Evolutionary conservation across 2,329 filamentous ascomycete genomes (phyloP).

Genomic region (Rhytidhysteron rufulum): DNA sequence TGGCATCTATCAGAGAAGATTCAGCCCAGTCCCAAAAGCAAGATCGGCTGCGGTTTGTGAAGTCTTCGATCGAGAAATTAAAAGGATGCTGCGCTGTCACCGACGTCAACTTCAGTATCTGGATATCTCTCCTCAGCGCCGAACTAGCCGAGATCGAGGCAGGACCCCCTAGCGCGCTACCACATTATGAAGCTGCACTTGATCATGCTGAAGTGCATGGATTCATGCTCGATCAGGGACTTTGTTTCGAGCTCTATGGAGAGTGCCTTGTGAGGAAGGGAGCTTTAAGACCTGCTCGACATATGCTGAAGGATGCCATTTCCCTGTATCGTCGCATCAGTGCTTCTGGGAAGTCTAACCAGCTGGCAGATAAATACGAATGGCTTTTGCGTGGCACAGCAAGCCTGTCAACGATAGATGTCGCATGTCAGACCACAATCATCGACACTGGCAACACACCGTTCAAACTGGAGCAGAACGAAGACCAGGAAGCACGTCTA

Average conservation of each 20-base stretch:
- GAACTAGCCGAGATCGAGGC: slow-evolving; percentile 62
- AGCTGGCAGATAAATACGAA: slow-evolving; percentile 65
- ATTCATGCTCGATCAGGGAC: slow-evolving; percentile 67
- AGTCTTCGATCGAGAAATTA: slow-evolving; percentile 56
- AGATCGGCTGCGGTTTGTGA: slow-evolving; percentile 52
- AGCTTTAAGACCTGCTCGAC: slow-evolving; percentile 64
- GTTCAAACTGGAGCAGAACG: slow-evolving; percentile 43
- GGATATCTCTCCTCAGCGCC: slow-evolving; percentile 65
- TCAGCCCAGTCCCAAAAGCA: slow-evolving; percentile 36
- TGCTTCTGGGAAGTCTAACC: slow-evolving; percentile 64
- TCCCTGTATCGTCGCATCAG: slow-evolving; percentile 66
- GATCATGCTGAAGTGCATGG: slow-evolving; percentile 67
- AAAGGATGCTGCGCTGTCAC: slow-evolving; percentile 62
- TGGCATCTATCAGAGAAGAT: slow-evolving; percentile 37
- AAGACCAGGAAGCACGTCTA: slow-evolving; percentile 35
- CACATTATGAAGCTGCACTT: slow-evolving; percentile 65
- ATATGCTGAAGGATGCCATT: slow-evolving; percentile 65
- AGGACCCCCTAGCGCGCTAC: slow-evolving; percentile 53
- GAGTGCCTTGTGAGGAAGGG: slow-evolving; percentile 64
- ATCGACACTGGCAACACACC: slow-evolving; percentile 43
- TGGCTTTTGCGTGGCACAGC: slow-evolving; percentile 63
- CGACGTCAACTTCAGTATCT: slow-evolving; percentile 67
- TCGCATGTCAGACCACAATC: slow-evolving; percentile 66
- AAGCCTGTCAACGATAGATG: slow-evolving; percentile 58
- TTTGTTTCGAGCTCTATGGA: slow-evolving; percentile 70